Evolutionary conservation across 352 stramenopile species (phyloP).

Genomic region (Pythium brassicae): DNA sequence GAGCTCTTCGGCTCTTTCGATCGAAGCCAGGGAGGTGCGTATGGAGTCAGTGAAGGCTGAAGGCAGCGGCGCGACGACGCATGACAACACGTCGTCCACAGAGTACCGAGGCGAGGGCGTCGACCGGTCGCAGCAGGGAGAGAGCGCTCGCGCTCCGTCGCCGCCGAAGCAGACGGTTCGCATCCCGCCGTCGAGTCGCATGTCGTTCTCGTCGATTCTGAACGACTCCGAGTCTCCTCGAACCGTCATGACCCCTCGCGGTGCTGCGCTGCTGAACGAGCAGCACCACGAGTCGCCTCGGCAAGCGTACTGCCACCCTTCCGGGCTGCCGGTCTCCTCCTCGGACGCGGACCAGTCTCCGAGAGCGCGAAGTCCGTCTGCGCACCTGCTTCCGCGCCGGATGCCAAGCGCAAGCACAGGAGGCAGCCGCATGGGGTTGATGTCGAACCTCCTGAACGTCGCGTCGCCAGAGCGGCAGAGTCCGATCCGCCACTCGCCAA

Average conservation of each 20-base stretch:
- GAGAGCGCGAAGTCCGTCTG: conserved; percentile 43
- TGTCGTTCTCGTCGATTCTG: conserved; percentile 88
- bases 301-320: conserved; percentile 13
- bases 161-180: conserved; percentile 17
- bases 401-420: conserved; percentile 17
- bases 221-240: conserved; percentile 73
- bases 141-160: conserved; percentile 3
- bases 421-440: conserved; percentile 66
- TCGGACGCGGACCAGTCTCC: conserved; percentile 21
- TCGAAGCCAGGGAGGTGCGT: neutral
- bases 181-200: conserved; percentile 54
- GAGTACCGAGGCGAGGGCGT: conserved; percentile 2
- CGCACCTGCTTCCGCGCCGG: conserved; percentile 48
- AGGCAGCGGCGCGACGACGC: neutral
- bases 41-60: conserved; percentile 5
- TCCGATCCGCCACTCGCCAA: conserved; percentile 34
- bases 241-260: conserved; percentile 12
- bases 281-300: conserved; percentile 19
- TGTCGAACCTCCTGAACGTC: conserved; percentile 78
- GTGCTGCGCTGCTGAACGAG: conserved; percentile 4
- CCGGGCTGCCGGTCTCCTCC: conserved; percentile 21
- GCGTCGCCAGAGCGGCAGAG: conserved; percentile 43
- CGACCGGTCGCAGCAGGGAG: neutral
- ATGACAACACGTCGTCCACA: neutral
- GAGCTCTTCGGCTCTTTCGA: neutral